Conservation (phyloP, 345 rosid genomes). For the Viola odorata region DNA sequence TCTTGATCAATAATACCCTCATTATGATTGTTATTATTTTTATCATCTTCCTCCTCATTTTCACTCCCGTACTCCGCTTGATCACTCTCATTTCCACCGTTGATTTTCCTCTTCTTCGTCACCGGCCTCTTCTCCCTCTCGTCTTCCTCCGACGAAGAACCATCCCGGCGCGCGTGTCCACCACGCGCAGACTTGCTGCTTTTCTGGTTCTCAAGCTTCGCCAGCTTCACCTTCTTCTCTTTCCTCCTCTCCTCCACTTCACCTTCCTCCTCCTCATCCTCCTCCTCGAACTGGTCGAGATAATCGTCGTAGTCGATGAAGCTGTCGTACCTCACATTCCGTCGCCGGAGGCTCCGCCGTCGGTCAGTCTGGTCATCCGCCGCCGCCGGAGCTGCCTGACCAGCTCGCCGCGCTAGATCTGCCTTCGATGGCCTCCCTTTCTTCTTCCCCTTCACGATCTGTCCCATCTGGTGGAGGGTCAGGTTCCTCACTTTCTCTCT, state of each 20-base stretch:
- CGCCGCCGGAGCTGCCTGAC: constrained; percentile 21
- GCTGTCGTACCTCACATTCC: constrained; percentile 69
- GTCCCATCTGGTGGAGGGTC: constrained; percentile 45
- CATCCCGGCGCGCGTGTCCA: constrained; percentile 20
- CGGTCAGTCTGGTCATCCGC: constrained; percentile 29
- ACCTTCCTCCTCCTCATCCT: constrained; percentile 12
- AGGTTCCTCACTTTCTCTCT: constrained; percentile 28
- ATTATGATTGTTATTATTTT: constrained; percentile 4
- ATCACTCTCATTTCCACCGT: constrained; percentile 28
- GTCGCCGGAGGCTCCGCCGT: constrained; percentile 65
- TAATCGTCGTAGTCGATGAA: constrained; percentile 73
- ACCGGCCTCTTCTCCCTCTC: constrained; percentile 22
- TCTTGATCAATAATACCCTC: neutral
- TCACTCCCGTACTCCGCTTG: constrained; percentile 29
- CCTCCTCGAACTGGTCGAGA: constrained; percentile 45
- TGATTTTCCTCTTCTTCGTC: constrained; percentile 45
- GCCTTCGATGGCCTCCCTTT: constrained; percentile 95
- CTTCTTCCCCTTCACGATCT: constrained; percentile 91
- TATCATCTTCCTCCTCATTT: constrained; percentile 33
- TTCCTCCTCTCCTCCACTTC: constrained; percentile 28
- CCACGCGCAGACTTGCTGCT: constrained; percentile 25
- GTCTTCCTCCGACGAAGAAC: constrained; percentile 12
- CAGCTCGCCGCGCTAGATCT: constrained; percentile 59
- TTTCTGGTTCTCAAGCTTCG: constrained; percentile 54
- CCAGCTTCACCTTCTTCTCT: constrained; percentile 78